Evolutionary conservation across 1,139 yeast species (phyloP), one percentile per base, ranked within the genome.

Genomic region (Tardiomyces depauwii): DNA sequence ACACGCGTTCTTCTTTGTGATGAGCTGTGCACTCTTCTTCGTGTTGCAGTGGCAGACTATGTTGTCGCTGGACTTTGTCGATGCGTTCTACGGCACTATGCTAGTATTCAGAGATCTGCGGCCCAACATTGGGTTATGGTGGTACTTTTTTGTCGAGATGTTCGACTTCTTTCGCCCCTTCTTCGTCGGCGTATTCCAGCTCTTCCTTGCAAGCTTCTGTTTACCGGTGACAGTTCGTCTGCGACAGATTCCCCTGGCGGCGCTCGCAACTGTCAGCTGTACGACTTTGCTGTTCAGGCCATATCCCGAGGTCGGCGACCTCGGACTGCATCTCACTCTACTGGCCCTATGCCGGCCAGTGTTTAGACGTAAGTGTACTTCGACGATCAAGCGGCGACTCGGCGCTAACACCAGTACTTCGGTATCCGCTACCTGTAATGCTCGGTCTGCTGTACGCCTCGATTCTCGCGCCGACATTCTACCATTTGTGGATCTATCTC

Each of bases 61-160:
- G 9, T 63, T 66, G 13, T 70, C 75, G 11, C 72, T 75, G 71
- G 65, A 72, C 47, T 89, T 83, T 57, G 44, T 87, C 2, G 59
- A 63, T 16, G 74, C 79, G 41, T 78, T 85, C 50, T 85, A 82
- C 58, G 78, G 82, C 14, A 73, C 81, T 0, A 67, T 78, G 10
- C 58, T 87, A 7, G 66, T 71, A 32, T 81, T 85, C 56, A 72
- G 73, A 43, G 87, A 86, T 52, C 77, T 87, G 52, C 72, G 78
- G 5, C 95, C 96, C 19, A 88, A 88, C 63, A 66, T 91, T 52
- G 98, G 98, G 0, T 70, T 91, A 39, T 91, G 99, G 99, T 91
- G 99, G 99, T 91, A 91, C 67, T 79, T 89, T 56, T 91, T 91
- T 69, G 83, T 93, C 27, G 98, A 91, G 62, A 85, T 91, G 80